Evolutionary conservation across 768 basidiomycete genomes (phyloP).

Genomic region (Suillus americanus): DNA sequence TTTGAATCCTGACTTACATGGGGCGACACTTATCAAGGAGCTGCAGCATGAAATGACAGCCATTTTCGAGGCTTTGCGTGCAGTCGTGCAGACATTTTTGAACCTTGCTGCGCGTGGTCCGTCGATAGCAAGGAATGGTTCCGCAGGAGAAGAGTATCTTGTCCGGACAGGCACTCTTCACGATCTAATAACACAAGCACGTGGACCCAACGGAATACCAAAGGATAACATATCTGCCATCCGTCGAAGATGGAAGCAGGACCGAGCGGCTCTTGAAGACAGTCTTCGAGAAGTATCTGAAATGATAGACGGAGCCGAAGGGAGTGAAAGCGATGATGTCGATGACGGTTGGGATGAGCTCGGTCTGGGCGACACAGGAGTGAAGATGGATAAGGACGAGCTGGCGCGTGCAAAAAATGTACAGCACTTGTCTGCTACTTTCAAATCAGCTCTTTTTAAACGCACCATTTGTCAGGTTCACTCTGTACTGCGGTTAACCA

Average conservation of each 20-base stretch:
- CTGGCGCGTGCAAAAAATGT: constrained; percentile 63
- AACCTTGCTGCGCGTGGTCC: constrained; percentile 28
- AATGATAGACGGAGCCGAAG: constrained; percentile 44
- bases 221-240: constrained; percentile 59
- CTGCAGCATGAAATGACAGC: constrained; percentile 37
- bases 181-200: constrained; percentile 53
- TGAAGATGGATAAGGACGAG: constrained; percentile 48
- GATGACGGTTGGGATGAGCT: constrained; percentile 67
- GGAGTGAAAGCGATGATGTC: constrained; percentile 27
- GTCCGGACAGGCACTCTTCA: constrained; percentile 60
- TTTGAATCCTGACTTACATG: constrained; percentile 42
- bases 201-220: constrained; percentile 49
- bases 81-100: constrained; percentile 46
- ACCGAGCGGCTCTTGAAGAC: constrained; percentile 61
- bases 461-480: constrained; percentile 44
- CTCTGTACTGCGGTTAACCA: constrained; percentile 55
- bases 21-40: constrained; percentile 47
- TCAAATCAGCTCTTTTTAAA: constrained; percentile 5
- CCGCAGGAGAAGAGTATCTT: constrained; percentile 49
- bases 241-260: constrained; percentile 45
- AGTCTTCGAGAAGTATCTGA: constrained; percentile 55
- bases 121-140: constrained; percentile 18
- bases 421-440: constrained; percentile 11
- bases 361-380: constrained; percentile 41
- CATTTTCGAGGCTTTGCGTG: constrained; percentile 43